Evolutionary conservation across 2,329 filamentous ascomycete genomes (phyloP).

Genomic region (Aspergillus pseudotamarii): DNA sequence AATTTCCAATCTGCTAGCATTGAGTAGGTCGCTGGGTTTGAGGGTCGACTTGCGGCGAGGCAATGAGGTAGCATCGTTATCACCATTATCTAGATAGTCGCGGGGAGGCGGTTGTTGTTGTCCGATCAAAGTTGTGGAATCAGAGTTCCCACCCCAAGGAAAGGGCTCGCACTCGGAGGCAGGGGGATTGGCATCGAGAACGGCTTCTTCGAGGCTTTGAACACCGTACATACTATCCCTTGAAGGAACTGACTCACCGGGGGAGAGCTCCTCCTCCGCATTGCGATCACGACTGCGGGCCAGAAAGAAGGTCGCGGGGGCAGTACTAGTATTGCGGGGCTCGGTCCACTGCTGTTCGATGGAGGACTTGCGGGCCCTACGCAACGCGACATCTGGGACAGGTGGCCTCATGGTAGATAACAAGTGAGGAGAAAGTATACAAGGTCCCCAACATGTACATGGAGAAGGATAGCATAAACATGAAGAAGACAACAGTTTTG

Average conservation of each 20-base stretch:
- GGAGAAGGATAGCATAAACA: not conserved
- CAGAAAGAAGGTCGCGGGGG: conserved; percentile 63
- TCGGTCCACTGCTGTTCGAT: conserved; percentile 39
- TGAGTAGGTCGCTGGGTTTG: conserved; percentile 27
- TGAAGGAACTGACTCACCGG: conserved; percentile 30
- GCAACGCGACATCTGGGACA: conserved; percentile 35
- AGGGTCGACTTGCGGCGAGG: conserved; percentile 37
- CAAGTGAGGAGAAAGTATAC: conserved; percentile 3
- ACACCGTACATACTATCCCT: conserved; percentile 58
- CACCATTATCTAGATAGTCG: conserved; percentile 24
- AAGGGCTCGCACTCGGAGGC: conserved; percentile 15
- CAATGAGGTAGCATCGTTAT: conserved; percentile 23
- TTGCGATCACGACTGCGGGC: conserved; percentile 54
- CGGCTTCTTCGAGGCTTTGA: conserved; percentile 58
- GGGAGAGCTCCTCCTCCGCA: conserved; percentile 27
- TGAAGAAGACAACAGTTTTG: not conserved
- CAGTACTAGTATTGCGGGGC: conserved; percentile 38
- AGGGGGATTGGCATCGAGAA: conserved; percentile 41
- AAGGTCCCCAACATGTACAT: not conserved
- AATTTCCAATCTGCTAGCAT: conserved; percentile 18
- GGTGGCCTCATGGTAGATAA: conserved; percentile 41
- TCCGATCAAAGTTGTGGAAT: conserved; percentile 13
- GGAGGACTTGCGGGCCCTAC: conserved; percentile 40
- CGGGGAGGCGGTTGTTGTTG: conserved; percentile 13
- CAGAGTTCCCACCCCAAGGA: not conserved